Conservation (phyloP, 169 alveolate species). For the Plasmodium yoelii region DNA sequence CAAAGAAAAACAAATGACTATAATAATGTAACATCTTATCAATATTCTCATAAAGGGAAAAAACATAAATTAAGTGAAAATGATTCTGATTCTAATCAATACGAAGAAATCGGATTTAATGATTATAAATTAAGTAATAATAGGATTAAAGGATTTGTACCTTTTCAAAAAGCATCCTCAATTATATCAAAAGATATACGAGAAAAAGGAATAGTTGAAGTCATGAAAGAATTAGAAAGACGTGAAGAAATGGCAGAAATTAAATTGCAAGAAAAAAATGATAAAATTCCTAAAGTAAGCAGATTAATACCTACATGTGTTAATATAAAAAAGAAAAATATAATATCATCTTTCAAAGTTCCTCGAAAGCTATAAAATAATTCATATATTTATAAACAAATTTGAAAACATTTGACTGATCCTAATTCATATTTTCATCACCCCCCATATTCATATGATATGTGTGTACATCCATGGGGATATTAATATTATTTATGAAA, state of each 20-base stretch:
- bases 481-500: too few relatives aligned
- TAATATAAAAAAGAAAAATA: constrained; percentile 33
- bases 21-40: neutral
- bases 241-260: constrained; percentile 42
- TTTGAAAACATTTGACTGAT: neutral
- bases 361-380: constrained; percentile 21
- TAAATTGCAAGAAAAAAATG: constrained; percentile 6
- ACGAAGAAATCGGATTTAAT: neutral
- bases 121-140: constrained; percentile 30
- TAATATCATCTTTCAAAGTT: constrained; percentile 54
- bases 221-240: constrained; percentile 73
- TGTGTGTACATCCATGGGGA: too few relatives aligned
- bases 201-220: constrained; percentile 56
- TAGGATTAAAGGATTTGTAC: constrained; percentile 53
- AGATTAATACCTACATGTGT: neutral
- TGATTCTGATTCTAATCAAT: constrained; percentile 2
- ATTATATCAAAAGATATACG: constrained; percentile 47
- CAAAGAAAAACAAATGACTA: neutral
- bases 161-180: constrained; percentile 74
- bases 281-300: neutral
- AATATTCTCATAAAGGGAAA: neutral
- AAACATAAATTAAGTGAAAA: constrained; percentile 10
- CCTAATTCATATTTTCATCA: too few relatives aligned
- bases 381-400: neutral
- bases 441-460: too few relatives aligned